Conservation (phyloP, 2,329 filamentous ascomycete species). For the Cordyceps javanica region DNA sequence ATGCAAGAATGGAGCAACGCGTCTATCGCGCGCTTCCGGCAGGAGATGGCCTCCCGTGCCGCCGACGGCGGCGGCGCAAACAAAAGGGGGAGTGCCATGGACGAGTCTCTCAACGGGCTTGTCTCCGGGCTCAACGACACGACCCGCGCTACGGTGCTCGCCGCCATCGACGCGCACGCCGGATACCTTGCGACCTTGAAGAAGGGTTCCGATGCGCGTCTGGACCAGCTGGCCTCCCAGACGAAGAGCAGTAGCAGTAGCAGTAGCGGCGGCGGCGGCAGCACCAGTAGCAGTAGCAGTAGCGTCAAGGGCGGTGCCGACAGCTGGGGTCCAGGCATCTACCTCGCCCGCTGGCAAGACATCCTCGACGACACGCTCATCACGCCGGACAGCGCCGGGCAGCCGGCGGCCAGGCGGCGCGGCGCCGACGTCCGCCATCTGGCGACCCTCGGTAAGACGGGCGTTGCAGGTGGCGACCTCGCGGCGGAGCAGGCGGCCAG, state of each 20-base stretch:
- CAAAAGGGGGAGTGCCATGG: constrained; percentile 28
- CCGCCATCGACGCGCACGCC: constrained; percentile 53
- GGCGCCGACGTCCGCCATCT: constrained; percentile 46
- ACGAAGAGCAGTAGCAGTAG: constrained; percentile 1
- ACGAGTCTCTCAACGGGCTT: constrained; percentile 32
- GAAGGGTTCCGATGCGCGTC: constrained; percentile 44
- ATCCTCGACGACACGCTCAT: constrained; percentile 65
- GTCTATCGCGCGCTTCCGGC: constrained; percentile 50
- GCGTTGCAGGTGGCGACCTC: constrained; percentile 23
- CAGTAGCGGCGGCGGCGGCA: background rate
- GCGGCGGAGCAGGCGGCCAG: constrained; percentile 22
- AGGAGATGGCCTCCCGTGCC: constrained; percentile 26
- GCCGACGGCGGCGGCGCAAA: constrained; percentile 15
- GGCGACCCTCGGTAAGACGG: constrained; percentile 38
- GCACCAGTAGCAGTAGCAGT: background rate
- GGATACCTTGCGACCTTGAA: constrained; percentile 53
- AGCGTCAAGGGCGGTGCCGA: constrained; percentile 19
- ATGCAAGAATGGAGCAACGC: constrained; percentile 57
- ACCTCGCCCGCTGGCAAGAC: constrained; percentile 65
- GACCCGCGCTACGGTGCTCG: constrained; percentile 39
- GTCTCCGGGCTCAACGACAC: constrained; percentile 40
- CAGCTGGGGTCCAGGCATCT: constrained; percentile 62
- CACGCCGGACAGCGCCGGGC: constrained; percentile 52
- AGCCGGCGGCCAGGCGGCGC: constrained; percentile 34
- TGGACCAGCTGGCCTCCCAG: constrained; percentile 50